phyloP scores from a whole-genome alignment of 352 stramenopile genomes.

The Globisporangium megalacanthum region DNA sequence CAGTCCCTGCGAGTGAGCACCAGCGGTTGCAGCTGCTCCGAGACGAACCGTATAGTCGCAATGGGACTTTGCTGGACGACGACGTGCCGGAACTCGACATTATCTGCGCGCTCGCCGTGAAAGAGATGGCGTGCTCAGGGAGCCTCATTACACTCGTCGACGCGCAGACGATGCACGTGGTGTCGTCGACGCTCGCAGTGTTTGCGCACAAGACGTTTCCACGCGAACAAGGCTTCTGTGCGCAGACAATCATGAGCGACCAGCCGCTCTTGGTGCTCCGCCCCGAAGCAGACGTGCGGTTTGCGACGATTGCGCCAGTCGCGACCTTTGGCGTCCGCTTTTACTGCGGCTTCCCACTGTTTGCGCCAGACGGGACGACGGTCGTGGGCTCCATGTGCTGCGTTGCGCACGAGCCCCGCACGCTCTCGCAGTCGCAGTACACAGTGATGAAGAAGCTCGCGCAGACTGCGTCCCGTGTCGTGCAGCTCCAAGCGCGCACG shows the following conservation, averaged over 20 bases:
- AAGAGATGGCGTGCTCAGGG: conserved; percentile 47
- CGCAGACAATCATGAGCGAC: conserved; percentile 49
- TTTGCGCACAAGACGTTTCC: conserved; percentile 28
- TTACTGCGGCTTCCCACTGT: conserved; percentile 71
- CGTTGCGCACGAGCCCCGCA: conserved; percentile 35
- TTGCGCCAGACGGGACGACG: conserved; percentile 28
- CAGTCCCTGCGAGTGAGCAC: conserved; percentile 1
- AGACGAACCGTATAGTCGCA: not conserved
- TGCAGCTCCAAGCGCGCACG: conserved; percentile 15
- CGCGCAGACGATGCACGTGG: conserved; percentile 37
- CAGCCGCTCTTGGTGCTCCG: conserved; percentile 60
- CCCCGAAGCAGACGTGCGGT: conserved; percentile 54
- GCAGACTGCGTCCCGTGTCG: conserved; percentile 41
- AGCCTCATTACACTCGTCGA: conserved; percentile 63
- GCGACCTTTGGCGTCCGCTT: conserved; percentile 41
- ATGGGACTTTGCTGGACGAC: not conserved
- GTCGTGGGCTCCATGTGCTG: conserved; percentile 64
- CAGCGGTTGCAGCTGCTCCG: not conserved
- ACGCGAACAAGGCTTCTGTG: conserved; percentile 55
- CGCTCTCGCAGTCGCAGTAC: conserved; percentile 57
- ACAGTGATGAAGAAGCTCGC: conserved; percentile 42
- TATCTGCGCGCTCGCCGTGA: conserved; percentile 52
- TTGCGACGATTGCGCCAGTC: conserved; percentile 32
- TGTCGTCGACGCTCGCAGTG: conserved; percentile 27
- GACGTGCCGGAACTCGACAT: conserved; percentile 18